phyloP scores from a whole-genome alignment of 169 alveolate genomes.

The Perkinsus olseni region DNA sequence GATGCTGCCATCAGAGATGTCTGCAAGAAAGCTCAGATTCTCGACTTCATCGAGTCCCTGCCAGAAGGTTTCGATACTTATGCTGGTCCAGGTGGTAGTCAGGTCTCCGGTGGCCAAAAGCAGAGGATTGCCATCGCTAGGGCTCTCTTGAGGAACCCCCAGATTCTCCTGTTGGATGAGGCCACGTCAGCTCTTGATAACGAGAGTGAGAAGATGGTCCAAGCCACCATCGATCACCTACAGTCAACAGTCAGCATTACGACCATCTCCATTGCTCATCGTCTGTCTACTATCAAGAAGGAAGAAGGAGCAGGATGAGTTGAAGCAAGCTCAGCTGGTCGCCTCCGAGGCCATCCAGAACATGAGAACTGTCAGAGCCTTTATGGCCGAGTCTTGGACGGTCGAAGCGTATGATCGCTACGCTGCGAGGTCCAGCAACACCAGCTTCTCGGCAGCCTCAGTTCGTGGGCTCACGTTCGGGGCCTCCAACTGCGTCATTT shows the following conservation, averaged over 20 bases:
- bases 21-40: constrained; percentile 58
- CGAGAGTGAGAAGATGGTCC: constrained; percentile 31
- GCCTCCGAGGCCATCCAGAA: constrained; percentile 5
- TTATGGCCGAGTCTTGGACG: background rate
- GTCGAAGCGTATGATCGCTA: background rate
- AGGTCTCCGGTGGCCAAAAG: constrained; percentile 66
- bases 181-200: constrained; percentile 77
- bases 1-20: constrained; percentile 63
- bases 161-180: constrained; percentile 69
- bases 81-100: constrained; percentile 44
- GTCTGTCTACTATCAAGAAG: constrained; percentile 57
- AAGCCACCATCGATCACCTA: constrained; percentile 32
- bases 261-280: constrained; percentile 68
- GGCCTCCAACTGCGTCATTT: background rate
- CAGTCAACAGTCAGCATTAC: constrained; percentile 29
- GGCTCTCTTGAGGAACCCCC: constrained; percentile 48
- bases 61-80: constrained; percentile 44
- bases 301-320: background rate
- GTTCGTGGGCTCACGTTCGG: background rate
- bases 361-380: constrained; percentile 3
- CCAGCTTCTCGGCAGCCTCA: background rate
- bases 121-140: constrained; percentile 67
- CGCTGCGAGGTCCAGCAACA: background rate
- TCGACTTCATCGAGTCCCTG: constrained; percentile 56
- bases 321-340: background rate